A percentile compares a stretch with the other conserved stretches of the same genome.
Evolutionary conservation across 2,329 filamentous ascomycete genomes (phyloP).

Genomic region (Macroventuria anomochaeta): DNA sequence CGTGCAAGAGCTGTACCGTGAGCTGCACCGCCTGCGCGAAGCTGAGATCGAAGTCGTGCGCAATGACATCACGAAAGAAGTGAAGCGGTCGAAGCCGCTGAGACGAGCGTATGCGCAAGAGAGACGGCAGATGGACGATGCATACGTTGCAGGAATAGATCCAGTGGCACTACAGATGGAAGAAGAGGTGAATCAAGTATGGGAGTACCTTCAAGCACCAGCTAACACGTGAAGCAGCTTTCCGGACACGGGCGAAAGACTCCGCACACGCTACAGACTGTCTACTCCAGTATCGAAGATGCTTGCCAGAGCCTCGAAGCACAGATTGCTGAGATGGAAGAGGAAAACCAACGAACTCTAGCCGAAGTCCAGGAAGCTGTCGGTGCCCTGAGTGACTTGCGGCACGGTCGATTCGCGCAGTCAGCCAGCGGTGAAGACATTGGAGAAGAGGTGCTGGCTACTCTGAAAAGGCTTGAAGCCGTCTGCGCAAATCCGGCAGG

Average conservation of each 20-base stretch:
- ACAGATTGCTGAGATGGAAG: slow-evolving; percentile 70
- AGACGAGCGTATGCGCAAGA: slow-evolving; percentile 64
- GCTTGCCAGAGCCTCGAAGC: slow-evolving; percentile 70
- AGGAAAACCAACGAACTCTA: slow-evolving; percentile 67
- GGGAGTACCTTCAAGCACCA: background rate
- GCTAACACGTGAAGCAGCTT: slow-evolving; percentile 55
- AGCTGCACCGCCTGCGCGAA: slow-evolving; percentile 77
- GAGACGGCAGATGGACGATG: slow-evolving; percentile 61
- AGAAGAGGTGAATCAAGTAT: slow-evolving; percentile 43
- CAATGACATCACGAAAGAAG: slow-evolving; percentile 69
- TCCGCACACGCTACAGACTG: slow-evolving; percentile 67
- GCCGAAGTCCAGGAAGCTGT: slow-evolving; percentile 69
- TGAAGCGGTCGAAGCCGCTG: slow-evolving; percentile 65
- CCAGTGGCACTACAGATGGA: slow-evolving; percentile 69
- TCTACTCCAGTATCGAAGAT: slow-evolving; percentile 72
- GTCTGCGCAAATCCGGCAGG: slow-evolving; percentile 56
- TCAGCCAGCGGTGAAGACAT: slow-evolving; percentile 63
- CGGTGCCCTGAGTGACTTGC: slow-evolving; percentile 78
- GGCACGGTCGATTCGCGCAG: slow-evolving; percentile 73
- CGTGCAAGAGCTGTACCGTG: slow-evolving; percentile 75
- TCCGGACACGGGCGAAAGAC: slow-evolving; percentile 58
- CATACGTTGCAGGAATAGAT: slow-evolving; percentile 58
- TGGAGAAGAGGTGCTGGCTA: slow-evolving; percentile 70
- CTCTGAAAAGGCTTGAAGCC: slow-evolving; percentile 68
- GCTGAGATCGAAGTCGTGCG: slow-evolving; percentile 71